Base-by-base conservation (phyloP, 345 rosid species). In the Reutealis trisperma region DNA sequence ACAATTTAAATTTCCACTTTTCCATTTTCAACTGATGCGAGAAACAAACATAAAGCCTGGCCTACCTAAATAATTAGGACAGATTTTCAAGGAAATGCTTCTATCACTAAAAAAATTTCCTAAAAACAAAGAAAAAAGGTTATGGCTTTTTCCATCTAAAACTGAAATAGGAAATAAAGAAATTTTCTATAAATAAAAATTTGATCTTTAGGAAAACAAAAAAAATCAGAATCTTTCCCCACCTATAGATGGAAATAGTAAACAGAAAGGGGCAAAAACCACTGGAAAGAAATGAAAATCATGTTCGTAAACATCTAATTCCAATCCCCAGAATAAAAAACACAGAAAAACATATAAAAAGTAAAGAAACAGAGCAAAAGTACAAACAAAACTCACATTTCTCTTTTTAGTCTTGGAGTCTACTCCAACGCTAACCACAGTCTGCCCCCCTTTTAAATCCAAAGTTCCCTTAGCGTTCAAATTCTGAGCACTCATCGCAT, bases 331-430 rank as follows among this genome's bases (percentile, higher is more conserved):
- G 37, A 54, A 3, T 13, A 25, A 32, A 51, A 34, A 24, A 6
- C 1, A 27, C 30, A 27, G 30, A 27, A 1, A 52, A n/a, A n/a
- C n/a, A n/a, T n/a, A n/a, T n/a, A n/a, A 42, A 11, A 25, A 32
- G 19, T 24, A 37, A 11, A 9, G 8, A 25, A 63, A 19, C 68
- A 14, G 0, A 55, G 19, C 71, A 62, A 62, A 49, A 11, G 5
- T 13, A 49, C 27, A 32, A 37, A 51, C n/a, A 49, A 73, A 47
- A 77, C 90, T 77, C 61, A 92, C 95, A 73, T 93, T 92, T 81
- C 77, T 92, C 79, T 83, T 90, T 84, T 79, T 88, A 27, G 83
- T 32, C 77, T 45, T 78, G 63, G 86, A 71, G 67, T 51, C 55
- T 9, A 18, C 70, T 4, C 80, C 78, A 27, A 67, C 80, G 8